Base-by-base conservation (phyloP, 192 early-diverging fungal genomes). In the Entomortierella beljakovae region DNA sequence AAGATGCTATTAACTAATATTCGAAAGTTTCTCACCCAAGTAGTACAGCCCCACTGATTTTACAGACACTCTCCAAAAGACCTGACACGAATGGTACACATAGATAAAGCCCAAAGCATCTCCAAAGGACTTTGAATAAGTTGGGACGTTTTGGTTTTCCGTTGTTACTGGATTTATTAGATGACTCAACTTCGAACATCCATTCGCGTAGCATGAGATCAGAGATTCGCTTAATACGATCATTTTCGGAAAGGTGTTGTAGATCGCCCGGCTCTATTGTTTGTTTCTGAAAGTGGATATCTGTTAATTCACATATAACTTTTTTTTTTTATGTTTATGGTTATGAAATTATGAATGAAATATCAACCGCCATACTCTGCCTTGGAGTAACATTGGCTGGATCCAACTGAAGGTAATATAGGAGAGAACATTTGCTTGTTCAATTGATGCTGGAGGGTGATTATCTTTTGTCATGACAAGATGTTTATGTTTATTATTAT, bases 1-100 rank as follows among this genome's bases (percentile, higher is more conserved):
- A n/a, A n/a, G n/a, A 6, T n/a, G 20, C 26, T 28, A 3, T 34
- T 57, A 15, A 20, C 15, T 9, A 34, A 57, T 20, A 34, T n/a
- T 15, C 57, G 15, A 31, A 20, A 28, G 31, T 16, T 5, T 51
- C 74, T 43, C 74, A 81, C 68, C 81, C 81, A 66, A 82, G 70
- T 42, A 82, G 72, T 25, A 82, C 65, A 2, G 81, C 81, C 13
- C 77, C 81, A n/a, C 70, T 61, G 65, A 82, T 82, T 73, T 82
- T 82, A 63, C 66, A 73, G 46, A 53, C 48, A 62, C 61, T 61
- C 48, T 82, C 81, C 20, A 70, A 8, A 26, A 71, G 23, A 18
- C 81, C 81, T 2, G 66, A 66, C 50, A 82, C 42, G 13, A 64
- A 25, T 13, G 71, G 66, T 6, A 82, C 10, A 48, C 42, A 40